Percentiles rank a stretch among this genome's conserved stretches.
Evolutionary conservation across 805 yeast genomes (phyloP).

Genomic region (Henningerozyma blattae): DNA sequence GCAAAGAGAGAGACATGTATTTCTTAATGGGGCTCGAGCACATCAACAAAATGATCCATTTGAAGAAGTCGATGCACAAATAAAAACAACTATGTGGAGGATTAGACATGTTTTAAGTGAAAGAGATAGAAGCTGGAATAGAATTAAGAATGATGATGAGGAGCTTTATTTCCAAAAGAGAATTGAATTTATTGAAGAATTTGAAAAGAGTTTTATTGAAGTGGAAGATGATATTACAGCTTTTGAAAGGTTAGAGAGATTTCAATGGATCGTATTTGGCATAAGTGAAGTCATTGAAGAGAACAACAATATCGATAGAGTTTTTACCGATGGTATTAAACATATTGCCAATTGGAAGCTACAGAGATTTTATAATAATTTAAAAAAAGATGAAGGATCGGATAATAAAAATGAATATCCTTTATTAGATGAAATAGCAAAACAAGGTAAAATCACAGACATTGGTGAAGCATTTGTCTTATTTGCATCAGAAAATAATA

Average conservation of each 20-base stretch:
- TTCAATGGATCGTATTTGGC: constrained; percentile 79
- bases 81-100: constrained; percentile 58
- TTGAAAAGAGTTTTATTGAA: constrained; percentile 36
- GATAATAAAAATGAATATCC: too few relatives aligned
- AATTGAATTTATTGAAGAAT: constrained; percentile 36
- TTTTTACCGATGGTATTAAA: constrained; percentile 55
- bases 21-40: constrained; percentile 31
- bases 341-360: constrained; percentile 60
- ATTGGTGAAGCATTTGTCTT: constrained; percentile 35
- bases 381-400: too few relatives aligned
- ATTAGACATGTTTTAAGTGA: constrained; percentile 83
- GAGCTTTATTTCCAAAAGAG: constrained; percentile 29
- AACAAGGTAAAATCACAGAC: constrained; percentile 17
- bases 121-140: constrained; percentile 59
- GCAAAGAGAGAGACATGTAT: constrained; percentile 61
- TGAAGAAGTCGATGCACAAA: constrained; percentile 28
- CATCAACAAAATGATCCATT: constrained; percentile 23
- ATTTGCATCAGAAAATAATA: constrained; percentile 34
- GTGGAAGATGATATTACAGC: constrained; percentile 44
- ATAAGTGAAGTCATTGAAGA: constrained; percentile 56
- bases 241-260: constrained; percentile 61
- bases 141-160: constrained; percentile 33
- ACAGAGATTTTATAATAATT: constrained; percentile 36
- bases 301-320: constrained; percentile 39
- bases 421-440: constrained; percentile 9